Percentiles rank a stretch among this genome's conserved stretches.
Evolutionary conservation across 192 early-diverging fungal genomes (phyloP).

Genomic region (Chytriomyces sp.): DNA sequence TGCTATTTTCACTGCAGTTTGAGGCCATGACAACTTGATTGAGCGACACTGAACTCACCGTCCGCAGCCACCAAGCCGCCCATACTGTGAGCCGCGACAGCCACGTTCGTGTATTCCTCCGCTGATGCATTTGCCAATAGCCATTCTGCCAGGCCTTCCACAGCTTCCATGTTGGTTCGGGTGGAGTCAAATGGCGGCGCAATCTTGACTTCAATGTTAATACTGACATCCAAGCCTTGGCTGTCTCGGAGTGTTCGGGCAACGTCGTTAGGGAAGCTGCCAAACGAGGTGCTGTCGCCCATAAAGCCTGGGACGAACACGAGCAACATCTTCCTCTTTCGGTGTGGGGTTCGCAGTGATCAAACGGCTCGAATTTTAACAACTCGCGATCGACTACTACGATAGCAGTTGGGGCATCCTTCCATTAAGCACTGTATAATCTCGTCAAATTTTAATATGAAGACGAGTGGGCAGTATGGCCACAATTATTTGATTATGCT

Average conservation of each 20-base stretch:
- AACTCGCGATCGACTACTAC: no score
- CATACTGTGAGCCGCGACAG: slow-evolving; percentile 52
- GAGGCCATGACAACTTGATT: background rate
- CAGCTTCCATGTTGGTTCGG: slow-evolving; percentile 31
- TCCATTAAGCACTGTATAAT: no score
- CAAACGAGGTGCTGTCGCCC: slow-evolving; percentile 47
- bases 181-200: slow-evolving; percentile 50
- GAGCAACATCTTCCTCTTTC: no score
- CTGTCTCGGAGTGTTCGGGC: slow-evolving; percentile 6
- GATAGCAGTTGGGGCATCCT: no score
- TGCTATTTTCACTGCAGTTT: background rate
- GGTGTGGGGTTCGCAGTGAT: no score
- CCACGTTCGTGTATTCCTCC: slow-evolving; percentile 36
- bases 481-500: no score
- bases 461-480: no score
- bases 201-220: slow-evolving; percentile 34
- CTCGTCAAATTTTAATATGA: no score
- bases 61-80: slow-evolving; percentile 54
- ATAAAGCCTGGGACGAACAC: slow-evolving; percentile 62
- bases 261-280: slow-evolving; percentile 47
- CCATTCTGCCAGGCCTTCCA: slow-evolving; percentile 47
- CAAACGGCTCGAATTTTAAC: no score
- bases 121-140: slow-evolving; percentile 42
- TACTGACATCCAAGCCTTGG: background rate
- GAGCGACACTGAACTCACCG: background rate